Base-by-base conservation (phyloP, 2,329 filamentous ascomycete species). In the Ophiostoma himal-ulmi region DNA sequence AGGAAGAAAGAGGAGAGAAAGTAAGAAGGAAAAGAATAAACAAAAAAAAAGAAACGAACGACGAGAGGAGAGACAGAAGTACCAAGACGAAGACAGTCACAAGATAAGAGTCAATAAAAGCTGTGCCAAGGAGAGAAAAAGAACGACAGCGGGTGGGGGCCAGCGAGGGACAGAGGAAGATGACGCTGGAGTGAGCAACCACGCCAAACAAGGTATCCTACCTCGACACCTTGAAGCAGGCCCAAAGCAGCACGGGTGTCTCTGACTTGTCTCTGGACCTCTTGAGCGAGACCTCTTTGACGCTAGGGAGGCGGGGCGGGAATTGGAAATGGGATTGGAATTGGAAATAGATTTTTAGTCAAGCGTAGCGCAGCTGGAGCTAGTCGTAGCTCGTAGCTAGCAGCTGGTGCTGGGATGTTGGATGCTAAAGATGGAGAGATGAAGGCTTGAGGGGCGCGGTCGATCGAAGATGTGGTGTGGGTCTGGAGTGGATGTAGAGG, bases 381-480 rank as follows among this genome's bases (percentile, higher is more conserved):
- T 62, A 71, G 44, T 48, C 37, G 17, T 30, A 30, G 70, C 70
- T 65, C 65, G 44, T 41, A 64, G 39, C 65, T 69, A 54, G 52
- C 52, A 57, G 52, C 52, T 57, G 52, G 44, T 57, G 52, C 52
- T 57, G 52, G 52, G 52, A 57, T 57, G 52, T 26, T 57, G 52
- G 52, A 57, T 57, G 37, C 69, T 22, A 70, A 66, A 36, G 71
- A 72, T 57, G 52, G 22, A 68, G 66, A 44, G 66, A 71, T 57
- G 52, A 57, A 69, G 66, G 66, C 65, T 60, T 52, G 52, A 26
- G 68, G 69, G 69, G 54, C 64, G 69, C 60, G 54, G 64, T 62
- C 66, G 69, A 72, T 70, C 64, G 68, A 39, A 72, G 71, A 70
- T 67, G 71, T 48, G 37, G 68, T 39, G 71, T 72, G 70, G 70